These are phyloP conservation scores for Starmera pachycereana DNA, from an alignment of 805 yeast genomes.

Conservation along the genomic window DNA sequence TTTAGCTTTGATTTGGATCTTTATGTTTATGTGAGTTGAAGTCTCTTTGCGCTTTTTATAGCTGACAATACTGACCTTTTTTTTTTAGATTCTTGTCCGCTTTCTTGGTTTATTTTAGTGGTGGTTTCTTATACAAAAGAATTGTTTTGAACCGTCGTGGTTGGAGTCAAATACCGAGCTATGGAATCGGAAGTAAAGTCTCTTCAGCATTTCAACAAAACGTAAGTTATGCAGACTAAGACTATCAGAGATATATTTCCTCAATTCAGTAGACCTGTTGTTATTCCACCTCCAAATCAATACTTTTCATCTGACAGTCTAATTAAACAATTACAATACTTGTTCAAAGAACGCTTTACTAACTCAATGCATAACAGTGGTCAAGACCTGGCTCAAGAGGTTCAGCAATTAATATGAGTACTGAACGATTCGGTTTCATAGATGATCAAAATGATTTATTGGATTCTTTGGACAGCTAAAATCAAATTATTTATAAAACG, in stretches of 20 bases:
- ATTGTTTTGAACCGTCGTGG: conserved; percentile 26
- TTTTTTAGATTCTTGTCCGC: conserved; percentile 23
- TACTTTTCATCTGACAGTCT: neutral
- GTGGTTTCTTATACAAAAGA: conserved; percentile 27
- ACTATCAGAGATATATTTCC: neutral
- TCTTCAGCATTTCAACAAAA: conserved; percentile 16
- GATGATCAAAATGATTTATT: conserved; percentile 30
- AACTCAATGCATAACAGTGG: conserved; percentile 4
- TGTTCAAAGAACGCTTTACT: neutral
- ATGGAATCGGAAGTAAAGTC: conserved; percentile 15
- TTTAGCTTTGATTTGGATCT: conserved; percentile 55
- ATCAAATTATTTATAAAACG: neutral
- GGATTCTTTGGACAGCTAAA: conserved; percentile 23
- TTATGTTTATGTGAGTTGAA: conserved; percentile 37
- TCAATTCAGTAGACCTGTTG: conserved; percentile 2
- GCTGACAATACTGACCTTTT: no score
- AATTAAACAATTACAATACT: neutral
- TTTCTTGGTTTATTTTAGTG: conserved; percentile 31
- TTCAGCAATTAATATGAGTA: conserved; percentile 11
- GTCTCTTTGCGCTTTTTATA: conserved; percentile 18
- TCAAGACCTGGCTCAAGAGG: conserved; percentile 5
- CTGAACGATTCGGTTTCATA: conserved; percentile 25
- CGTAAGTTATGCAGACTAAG: conserved; percentile 11
- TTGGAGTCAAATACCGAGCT: conserved; percentile 24
- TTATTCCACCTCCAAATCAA: no score